Conservation (phyloP, 805 yeast species). For the Yarrowia yakushimensis region DNA sequence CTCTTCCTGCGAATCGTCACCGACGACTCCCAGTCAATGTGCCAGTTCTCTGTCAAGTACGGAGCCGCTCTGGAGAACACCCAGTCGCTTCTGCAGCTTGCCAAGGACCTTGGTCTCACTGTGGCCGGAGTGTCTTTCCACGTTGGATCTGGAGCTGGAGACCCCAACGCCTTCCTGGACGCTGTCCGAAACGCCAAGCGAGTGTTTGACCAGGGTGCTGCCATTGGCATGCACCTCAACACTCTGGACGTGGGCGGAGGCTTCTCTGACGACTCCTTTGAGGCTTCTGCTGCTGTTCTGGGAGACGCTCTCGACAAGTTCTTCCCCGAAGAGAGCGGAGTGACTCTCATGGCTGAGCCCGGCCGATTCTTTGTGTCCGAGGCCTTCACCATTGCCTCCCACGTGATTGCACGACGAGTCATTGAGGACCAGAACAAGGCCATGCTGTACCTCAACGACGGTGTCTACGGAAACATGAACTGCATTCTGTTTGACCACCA, state of each 20-base stretch:
- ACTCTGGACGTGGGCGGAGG: conserved; percentile 94
- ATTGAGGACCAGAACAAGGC: conserved; percentile 42
- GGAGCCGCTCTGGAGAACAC: conserved; percentile 69
- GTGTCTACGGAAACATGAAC: conserved; percentile 93
- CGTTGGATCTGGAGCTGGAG: conserved; percentile 90
- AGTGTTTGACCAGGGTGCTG: conserved; percentile 59
- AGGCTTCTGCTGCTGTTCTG: conserved; percentile 55
- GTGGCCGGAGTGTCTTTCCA: conserved; percentile 91
- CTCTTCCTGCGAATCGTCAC: conserved; percentile 80
- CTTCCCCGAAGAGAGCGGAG: conserved; percentile 51
- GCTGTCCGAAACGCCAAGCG: conserved; percentile 69
- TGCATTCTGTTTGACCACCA: conserved; percentile 93
- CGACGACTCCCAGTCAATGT: conserved; percentile 82
- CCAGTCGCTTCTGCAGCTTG: conserved; percentile 53
- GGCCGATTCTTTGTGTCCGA: conserved; percentile 86
- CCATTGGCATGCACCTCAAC: conserved; percentile 48
- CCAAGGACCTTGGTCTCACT: conserved; percentile 57
- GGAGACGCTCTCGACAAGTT: conserved; percentile 50
- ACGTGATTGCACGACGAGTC: conserved; percentile 78
- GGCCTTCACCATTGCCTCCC: conserved; percentile 79
- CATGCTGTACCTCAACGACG: conserved; percentile 89
- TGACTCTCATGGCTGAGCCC: conserved; percentile 79
- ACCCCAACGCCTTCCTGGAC: conserved; percentile 57
- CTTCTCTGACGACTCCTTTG: conserved; percentile 59
- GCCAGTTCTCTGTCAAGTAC: conserved; percentile 82